Conservation (phyloP, 1,139 yeast genomes). For the Nakaseomyces nivariensis region DNA sequence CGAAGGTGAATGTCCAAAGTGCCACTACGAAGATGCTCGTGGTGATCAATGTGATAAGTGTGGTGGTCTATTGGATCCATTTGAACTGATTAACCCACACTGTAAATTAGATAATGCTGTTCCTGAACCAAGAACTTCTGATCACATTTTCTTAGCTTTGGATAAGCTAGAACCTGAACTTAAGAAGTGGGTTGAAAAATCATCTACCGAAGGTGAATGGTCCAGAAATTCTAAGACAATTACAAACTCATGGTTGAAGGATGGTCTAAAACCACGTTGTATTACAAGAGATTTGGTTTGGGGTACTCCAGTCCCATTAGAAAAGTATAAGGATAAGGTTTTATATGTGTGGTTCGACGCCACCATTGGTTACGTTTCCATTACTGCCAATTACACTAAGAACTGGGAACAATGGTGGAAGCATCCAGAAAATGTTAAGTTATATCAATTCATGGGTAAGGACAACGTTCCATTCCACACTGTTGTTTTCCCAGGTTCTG, state of each 20-base stretch:
- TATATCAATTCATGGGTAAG: slow-evolving; percentile 98
- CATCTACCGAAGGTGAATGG: slow-evolving; percentile 74
- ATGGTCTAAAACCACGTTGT: slow-evolving; percentile 89
- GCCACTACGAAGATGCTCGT: slow-evolving; percentile 91
- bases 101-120: slow-evolving; percentile 83
- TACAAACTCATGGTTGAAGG: slow-evolving; percentile 86
- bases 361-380: slow-evolving; percentile 89
- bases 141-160: slow-evolving; percentile 74
- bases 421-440: slow-evolving; percentile 70
- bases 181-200: slow-evolving; percentile 59
- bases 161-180: slow-evolving; percentile 74
- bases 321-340: slow-evolving; percentile 75
- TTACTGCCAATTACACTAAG: slow-evolving; percentile 86
- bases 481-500: slow-evolving; percentile 90
- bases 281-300: slow-evolving; percentile 93
- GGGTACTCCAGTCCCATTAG: slow-evolving; percentile 97
- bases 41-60: slow-evolving; percentile 99
- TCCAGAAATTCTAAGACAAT: slow-evolving; percentile 81
- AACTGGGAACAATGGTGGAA: slow-evolving; percentile 90
- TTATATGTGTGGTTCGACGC: slow-evolving; percentile 99
- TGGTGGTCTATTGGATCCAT: slow-evolving; percentile 81
- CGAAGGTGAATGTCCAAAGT: slow-evolving; percentile 95
- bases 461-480: slow-evolving; percentile 98
- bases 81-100: slow-evolving; percentile 86
- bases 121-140: slow-evolving; percentile 73